Conservation (phyloP, 352 stramenopile genomes). For the Pythium pectinolyticum region DNA sequence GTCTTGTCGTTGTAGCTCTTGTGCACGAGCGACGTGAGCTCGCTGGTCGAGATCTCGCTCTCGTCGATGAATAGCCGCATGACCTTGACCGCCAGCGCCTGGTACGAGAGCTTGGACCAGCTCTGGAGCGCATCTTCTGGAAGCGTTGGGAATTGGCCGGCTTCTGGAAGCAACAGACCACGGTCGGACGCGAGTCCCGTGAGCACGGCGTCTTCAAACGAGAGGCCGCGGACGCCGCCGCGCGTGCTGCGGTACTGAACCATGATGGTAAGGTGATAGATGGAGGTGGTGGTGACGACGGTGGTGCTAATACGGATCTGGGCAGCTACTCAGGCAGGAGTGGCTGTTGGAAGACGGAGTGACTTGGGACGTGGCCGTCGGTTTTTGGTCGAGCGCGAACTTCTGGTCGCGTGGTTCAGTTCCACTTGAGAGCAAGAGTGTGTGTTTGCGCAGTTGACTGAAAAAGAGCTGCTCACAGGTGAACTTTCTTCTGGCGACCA, state of each 20-base stretch:
- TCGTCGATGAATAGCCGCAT: conserved; percentile 97
- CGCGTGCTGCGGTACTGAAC: conserved; percentile 85
- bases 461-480: conserved; percentile 4
- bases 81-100: conserved; percentile 93
- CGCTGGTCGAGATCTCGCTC: conserved; percentile 90
- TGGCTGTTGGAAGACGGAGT: conserved; percentile 17
- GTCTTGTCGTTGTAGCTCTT: conserved; percentile 91
- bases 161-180: conserved; percentile 80
- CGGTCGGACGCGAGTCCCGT: conserved; percentile 83
- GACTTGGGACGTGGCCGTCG: not conserved
- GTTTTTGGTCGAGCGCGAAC: not conserved
- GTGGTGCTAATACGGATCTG: not conserved
- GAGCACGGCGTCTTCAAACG: conserved; percentile 87
- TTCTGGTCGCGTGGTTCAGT: not conserved
- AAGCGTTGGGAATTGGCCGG: conserved; percentile 76
- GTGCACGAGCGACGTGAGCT: conserved; percentile 91
- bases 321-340: not conserved
- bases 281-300: not conserved
- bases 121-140: conserved; percentile 61
- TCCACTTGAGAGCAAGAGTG: conserved; percentile 15
- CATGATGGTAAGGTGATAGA: conserved; percentile 38
- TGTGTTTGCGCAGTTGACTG: conserved; percentile 35
- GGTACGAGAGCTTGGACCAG: conserved; percentile 92
- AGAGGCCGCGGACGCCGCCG: conserved; percentile 73
- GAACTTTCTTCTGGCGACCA: conserved; percentile 16